phyloP scores from a whole-genome alignment of 2,329 filamentous ascomycete genomes.

The Botrytis sinoallii region DNA sequence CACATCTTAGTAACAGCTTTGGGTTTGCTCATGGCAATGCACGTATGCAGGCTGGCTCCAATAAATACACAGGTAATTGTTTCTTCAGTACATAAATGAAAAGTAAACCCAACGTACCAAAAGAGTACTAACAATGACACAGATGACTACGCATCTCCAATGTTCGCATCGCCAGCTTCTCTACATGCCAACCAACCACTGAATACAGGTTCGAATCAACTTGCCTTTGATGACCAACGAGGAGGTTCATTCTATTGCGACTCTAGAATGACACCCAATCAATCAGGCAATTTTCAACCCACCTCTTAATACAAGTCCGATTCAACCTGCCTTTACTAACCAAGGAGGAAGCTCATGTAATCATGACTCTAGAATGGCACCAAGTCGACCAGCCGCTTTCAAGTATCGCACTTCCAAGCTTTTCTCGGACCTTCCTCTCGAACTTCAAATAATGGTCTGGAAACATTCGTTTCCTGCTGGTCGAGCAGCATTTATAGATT shows the following conservation, averaged over 20 bases:
- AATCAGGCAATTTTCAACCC: not conserved
- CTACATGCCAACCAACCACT: not conserved
- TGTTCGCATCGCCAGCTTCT: accelerated
- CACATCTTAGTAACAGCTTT: not conserved
- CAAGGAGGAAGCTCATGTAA: accelerated
- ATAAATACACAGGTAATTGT: not conserved
- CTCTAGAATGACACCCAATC: not conserved
- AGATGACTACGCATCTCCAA: not conserved
- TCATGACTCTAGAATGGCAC: no score
- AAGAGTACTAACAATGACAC: not conserved
- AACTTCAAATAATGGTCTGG: not conserved
- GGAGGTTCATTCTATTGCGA: accelerated
- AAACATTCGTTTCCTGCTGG: not conserved
- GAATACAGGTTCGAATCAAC: accelerated
- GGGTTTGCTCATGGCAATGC: not conserved
- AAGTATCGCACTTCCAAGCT: not conserved
- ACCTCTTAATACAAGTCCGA: accelerated
- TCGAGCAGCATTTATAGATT: not conserved
- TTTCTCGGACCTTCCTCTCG: not conserved
- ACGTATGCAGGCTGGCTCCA: not conserved
- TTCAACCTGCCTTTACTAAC: no score
- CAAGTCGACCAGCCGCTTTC: no score
- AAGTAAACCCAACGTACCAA: not conserved
- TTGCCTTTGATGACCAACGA: not conserved
- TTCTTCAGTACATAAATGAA: not conserved